These are phyloP conservation scores for Gloeophyllum trabeum DNA, from an alignment of 768 basidiomycete genomes.

Conservation along the genomic window DNA sequence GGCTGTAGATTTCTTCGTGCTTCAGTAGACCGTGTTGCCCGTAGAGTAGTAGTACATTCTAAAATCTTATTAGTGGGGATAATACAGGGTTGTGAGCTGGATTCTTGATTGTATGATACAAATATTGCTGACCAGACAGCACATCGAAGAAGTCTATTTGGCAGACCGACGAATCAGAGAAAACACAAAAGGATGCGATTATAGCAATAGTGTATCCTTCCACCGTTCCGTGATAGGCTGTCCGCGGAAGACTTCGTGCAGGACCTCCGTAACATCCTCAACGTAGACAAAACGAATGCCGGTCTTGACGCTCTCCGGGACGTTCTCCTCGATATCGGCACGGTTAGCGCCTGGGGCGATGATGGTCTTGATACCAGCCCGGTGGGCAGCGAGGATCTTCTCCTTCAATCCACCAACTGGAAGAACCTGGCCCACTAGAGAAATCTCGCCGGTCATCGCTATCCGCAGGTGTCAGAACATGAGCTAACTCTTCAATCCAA, in stretches of 20 bases:
- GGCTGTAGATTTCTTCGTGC: constrained; percentile 1
- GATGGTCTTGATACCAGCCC: constrained; percentile 91
- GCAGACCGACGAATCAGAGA: neutral
- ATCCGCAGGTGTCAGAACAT: neutral
- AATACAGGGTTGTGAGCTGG: neutral
- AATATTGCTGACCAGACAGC: neutral
- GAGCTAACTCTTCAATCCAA: neutral
- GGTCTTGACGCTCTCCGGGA: constrained; percentile 89
- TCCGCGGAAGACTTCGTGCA: constrained; percentile 77
- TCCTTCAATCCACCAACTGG: constrained; percentile 95
- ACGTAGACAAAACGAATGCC: constrained; percentile 95
- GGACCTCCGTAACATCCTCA: constrained; percentile 82
- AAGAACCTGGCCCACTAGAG: constrained; percentile 89
- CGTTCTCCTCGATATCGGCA: constrained; percentile 95
- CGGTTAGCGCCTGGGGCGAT: constrained; percentile 81
- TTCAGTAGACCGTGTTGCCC: too few relatives aligned
- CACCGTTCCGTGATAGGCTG: constrained; percentile 47
- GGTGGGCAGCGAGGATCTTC: constrained; percentile 93
- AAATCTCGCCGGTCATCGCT: constrained; percentile 99
- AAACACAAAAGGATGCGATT: neutral
- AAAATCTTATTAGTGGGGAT: too few relatives aligned
- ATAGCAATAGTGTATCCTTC: constrained; percentile 41
- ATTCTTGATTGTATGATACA: neutral
- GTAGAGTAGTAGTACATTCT: too few relatives aligned
- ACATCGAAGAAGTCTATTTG: neutral